Conservation (phyloP, 202 grass and related monocot species). For the Dendrocalamus latiflorus region DNA sequence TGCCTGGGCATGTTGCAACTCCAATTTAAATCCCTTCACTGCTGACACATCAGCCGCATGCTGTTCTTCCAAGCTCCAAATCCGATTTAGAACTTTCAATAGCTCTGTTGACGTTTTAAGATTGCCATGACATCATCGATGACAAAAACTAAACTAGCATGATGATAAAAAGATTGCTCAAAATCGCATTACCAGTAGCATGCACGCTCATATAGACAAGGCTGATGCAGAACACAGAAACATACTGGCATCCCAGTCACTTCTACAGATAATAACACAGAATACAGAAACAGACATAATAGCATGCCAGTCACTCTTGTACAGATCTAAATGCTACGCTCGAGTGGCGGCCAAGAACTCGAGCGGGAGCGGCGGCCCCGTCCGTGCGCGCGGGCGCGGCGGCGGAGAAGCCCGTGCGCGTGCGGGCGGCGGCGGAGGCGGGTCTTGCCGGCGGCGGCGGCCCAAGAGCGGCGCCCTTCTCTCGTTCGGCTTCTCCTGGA, state of each 20-base stretch:
- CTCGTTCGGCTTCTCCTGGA: too few relatives aligned
- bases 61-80: conserved; percentile 98
- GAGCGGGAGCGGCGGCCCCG: too few relatives aligned
- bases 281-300: background rate
- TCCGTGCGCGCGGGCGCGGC: too few relatives aligned
- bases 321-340: background rate
- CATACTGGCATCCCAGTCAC: background rate
- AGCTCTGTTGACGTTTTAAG: conserved; percentile 89
- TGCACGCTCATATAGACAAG: background rate
- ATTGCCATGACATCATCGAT: conserved; percentile 4
- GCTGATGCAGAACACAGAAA: background rate
- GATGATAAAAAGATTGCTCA: background rate
- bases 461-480: too few relatives aligned
- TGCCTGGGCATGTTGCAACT: conserved; percentile 58
- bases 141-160: background rate
- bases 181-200: background rate
- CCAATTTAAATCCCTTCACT: conserved; percentile 68
- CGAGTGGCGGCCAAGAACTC: too few relatives aligned
- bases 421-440: too few relatives aligned
- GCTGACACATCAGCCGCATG: conserved; percentile 61
- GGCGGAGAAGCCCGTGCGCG: too few relatives aligned
- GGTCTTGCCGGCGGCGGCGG: too few relatives aligned
- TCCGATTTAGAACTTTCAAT: conserved; percentile 95
- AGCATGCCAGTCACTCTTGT: background rate
- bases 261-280: background rate